These are phyloP conservation scores for Cystofilobasidium macerans DNA, from an alignment of 768 basidiomycete genomes.

Conservation along the genomic window DNA sequence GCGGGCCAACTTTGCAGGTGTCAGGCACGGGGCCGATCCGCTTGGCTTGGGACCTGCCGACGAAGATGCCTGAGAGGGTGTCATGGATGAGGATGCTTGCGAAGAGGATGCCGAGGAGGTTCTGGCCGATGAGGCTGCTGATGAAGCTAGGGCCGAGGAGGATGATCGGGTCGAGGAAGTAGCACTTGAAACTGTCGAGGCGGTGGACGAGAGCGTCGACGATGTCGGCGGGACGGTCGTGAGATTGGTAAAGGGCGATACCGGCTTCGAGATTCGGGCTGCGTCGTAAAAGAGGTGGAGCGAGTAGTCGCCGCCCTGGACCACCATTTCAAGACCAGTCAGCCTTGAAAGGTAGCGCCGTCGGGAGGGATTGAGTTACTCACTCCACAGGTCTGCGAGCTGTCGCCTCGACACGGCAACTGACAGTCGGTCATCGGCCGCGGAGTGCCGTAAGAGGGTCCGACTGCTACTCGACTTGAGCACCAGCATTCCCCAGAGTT, in stretches of 20 bases:
- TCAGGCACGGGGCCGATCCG: no score
- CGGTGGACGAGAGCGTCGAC: conserved; percentile 25
- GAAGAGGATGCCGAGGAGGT: no score
- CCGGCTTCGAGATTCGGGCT: not conserved
- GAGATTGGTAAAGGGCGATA: not conserved
- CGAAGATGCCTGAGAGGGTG: no score
- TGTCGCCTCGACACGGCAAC: not conserved
- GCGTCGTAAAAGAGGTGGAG: conserved; percentile 5
- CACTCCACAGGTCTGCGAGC: not conserved
- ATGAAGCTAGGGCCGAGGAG: not conserved
- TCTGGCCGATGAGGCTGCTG: no score
- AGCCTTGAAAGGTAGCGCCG: no score
- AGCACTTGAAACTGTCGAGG: conserved; percentile 30
- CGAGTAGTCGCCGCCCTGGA: not conserved
- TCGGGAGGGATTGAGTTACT: no score
- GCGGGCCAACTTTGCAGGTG: no score
- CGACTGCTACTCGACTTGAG: not conserved
- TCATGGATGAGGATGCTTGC: no score
- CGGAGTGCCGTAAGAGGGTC: not conserved
- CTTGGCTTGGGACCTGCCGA: no score
- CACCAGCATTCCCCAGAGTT: not conserved
- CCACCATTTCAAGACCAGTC: no score
- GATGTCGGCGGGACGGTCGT: conserved; percentile 14
- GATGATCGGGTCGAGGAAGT: conserved; percentile 12
- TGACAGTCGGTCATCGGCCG: not conserved